These are phyloP conservation scores for Paratrypanosoma confusum DNA, from an alignment of 208 protist species.

Conservation along the genomic window DNA sequence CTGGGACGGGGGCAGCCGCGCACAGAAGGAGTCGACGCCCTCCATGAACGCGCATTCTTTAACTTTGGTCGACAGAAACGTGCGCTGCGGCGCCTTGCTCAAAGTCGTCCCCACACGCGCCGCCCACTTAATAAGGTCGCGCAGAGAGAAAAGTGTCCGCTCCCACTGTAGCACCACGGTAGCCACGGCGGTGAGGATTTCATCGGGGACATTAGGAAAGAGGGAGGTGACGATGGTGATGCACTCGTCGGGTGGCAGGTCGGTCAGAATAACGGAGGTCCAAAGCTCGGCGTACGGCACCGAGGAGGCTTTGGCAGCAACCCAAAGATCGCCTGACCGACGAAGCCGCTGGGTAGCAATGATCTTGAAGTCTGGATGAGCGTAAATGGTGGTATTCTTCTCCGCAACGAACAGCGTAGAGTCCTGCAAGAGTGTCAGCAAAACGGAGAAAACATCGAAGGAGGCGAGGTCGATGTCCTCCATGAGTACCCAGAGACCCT, in stretches of 20 bases:
- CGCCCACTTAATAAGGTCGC: slow-evolving; percentile 91
- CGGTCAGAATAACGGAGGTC: slow-evolving; percentile 62
- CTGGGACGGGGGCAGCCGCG: slow-evolving; percentile 43
- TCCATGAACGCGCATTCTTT: slow-evolving; percentile 89
- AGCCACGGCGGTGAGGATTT: slow-evolving; percentile 31
- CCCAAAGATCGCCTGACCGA: slow-evolving; percentile 27
- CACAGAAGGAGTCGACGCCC: slow-evolving; percentile 88
- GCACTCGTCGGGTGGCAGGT: slow-evolving; percentile 45
- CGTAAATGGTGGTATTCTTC: slow-evolving; percentile 86
- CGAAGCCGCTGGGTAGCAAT: slow-evolving; percentile 82
- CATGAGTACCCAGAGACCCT: slow-evolving; percentile 97
- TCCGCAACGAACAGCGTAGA: slow-evolving; percentile 93
- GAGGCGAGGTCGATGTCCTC: slow-evolving; percentile 98
- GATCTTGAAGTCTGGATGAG: slow-evolving; percentile 79
- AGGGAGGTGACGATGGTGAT: slow-evolving; percentile 39
- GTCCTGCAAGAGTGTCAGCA: slow-evolving; percentile 96
- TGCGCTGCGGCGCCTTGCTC: no score
- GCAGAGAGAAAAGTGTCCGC: slow-evolving; percentile 30
- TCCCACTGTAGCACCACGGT: slow-evolving; percentile 9
- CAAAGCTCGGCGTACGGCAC: slow-evolving; percentile 75
- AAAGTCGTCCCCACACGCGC: slow-evolving; percentile 68
- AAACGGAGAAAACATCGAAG: slow-evolving; percentile 95
- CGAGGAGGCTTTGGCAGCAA: slow-evolving; percentile 44
- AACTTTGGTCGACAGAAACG: slow-evolving; percentile 66
- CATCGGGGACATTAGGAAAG: slow-evolving; percentile 32